Evolutionary conservation across 2,329 filamentous ascomycete species (phyloP).

Genomic region (Fusarium napiforme): DNA sequence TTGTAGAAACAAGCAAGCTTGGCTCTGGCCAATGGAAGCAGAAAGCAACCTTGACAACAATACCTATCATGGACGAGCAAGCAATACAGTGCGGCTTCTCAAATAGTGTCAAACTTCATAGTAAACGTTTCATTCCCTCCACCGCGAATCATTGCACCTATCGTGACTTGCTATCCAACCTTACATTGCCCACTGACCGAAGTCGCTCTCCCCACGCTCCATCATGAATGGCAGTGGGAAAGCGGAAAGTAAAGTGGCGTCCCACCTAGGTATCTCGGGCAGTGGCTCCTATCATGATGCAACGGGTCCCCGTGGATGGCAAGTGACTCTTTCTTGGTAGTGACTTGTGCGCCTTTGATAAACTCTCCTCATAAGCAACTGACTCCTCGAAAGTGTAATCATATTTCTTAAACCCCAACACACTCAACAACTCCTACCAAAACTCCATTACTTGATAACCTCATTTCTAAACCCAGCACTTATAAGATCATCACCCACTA

Average conservation of each 20-base stretch:
- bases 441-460: not conserved
- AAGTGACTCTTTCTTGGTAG: conserved; percentile 18
- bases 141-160: conserved; percentile 1
- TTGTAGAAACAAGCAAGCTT: not conserved
- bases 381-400: conserved; percentile 15
- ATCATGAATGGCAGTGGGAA: conserved; percentile 15
- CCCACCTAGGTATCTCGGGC: not conserved
- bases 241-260: conserved; percentile 12
- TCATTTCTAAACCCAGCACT: conserved; percentile 4
- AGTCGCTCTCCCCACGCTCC: conserved; percentile 23
- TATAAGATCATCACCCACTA: conserved; percentile 29
- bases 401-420: not conserved
- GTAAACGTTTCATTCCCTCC: conserved; percentile 38
- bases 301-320: conserved; percentile 21
- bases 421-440: not conserved
- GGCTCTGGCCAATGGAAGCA: conserved; percentile 10
- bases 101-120: conserved; percentile 21
- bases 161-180: conserved; percentile 18
- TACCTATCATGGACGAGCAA: conserved; percentile 14
- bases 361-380: conserved; percentile 28
- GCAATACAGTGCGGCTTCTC: conserved; percentile 34
- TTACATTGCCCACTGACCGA: conserved; percentile 24
- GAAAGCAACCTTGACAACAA: conserved; percentile 7
- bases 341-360: not conserved
- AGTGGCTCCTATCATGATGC: conserved; percentile 24